A percentile compares a stretch with the other conserved stretches of the same genome.
phyloP scores from a whole-genome alignment of 2,329 filamentous ascomycete species.

The Calonectria hawksworthii region DNA sequence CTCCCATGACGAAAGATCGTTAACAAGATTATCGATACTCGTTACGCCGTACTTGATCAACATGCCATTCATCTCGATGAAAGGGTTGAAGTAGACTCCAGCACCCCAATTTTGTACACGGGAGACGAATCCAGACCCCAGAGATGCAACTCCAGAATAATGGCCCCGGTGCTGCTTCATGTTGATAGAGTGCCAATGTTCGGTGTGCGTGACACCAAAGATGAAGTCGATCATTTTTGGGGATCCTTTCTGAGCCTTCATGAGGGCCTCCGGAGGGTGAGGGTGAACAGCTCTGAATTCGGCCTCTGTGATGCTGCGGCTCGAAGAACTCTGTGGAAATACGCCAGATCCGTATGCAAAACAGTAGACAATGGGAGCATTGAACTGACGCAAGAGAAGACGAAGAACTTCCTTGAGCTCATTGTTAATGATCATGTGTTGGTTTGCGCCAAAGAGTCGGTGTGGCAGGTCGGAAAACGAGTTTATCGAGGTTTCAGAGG shows the following conservation, averaged over 20 bases:
- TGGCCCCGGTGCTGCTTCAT: conserved; percentile 90
- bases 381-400: conserved; percentile 90
- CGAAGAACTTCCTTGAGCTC: conserved; percentile 94
- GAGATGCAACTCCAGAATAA: conserved; percentile 86
- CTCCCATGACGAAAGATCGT: conserved; percentile 91
- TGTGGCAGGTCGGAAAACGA: conserved; percentile 62
- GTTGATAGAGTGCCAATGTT: conserved; percentile 98
- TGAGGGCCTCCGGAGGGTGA: conserved; percentile 83
- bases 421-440: conserved; percentile 95
- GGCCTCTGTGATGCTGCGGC: conserved; percentile 67
- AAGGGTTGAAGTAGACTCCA: conserved; percentile 98
- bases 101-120: conserved; percentile 93
- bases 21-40: conserved; percentile 89
- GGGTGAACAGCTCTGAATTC: conserved; percentile 80
- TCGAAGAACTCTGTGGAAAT: conserved; percentile 80
- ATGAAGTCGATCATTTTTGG: conserved; percentile 99
- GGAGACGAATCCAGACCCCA: conserved; percentile 89
- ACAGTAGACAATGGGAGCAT: conserved; percentile 93
- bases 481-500: conserved; percentile 57
- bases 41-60: conserved; percentile 99
- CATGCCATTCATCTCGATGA: conserved; percentile 93
- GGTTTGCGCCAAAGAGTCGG: conserved; percentile 87
- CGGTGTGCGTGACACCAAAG: conserved; percentile 92
- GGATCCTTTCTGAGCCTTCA: conserved; percentile 86
- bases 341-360: conserved; percentile 98